These are phyloP conservation scores for Rachicladosporium sp. DNA, from an alignment of 2,329 filamentous ascomycete species.

Conservation along the genomic window DNA sequence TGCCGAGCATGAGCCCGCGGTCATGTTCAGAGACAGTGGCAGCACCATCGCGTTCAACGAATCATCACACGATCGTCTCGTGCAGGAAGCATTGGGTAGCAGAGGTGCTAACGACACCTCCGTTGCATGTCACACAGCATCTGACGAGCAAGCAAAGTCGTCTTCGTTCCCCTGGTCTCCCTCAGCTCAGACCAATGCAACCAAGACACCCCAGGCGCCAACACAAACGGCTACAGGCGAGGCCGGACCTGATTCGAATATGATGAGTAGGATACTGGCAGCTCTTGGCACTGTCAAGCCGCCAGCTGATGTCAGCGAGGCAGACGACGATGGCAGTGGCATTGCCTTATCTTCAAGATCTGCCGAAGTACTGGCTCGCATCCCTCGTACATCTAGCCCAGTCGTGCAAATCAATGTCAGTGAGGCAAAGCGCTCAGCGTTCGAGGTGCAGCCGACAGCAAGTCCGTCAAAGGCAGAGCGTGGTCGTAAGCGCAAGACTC, in stretches of 20 bases:
- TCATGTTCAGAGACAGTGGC: slow-evolving; percentile 29
- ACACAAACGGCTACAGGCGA: too few relatives aligned
- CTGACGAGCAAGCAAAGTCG: slow-evolving; percentile 7
- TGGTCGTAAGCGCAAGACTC: slow-evolving; percentile 13
- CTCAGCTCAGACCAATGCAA: slow-evolving; percentile 7
- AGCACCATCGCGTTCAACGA: slow-evolving; percentile 32
- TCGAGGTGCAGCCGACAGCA: slow-evolving; percentile 1
- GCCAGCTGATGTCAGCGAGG: too few relatives aligned
- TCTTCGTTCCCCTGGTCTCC: slow-evolving; percentile 17
- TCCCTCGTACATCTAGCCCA: too few relatives aligned
- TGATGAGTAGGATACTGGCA: too few relatives aligned
- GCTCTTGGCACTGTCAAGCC: too few relatives aligned
- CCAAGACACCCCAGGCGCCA: slow-evolving; percentile 1
- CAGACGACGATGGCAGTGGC: too few relatives aligned
- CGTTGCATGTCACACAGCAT: neutral
- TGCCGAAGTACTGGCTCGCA: too few relatives aligned
- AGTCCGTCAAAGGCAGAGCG: neutral
- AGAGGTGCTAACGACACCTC: slow-evolving; percentile 5
- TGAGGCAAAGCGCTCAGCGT: too few relatives aligned
- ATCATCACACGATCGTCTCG: slow-evolving; percentile 27
- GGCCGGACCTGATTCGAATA: too few relatives aligned
- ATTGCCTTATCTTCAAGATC: too few relatives aligned
- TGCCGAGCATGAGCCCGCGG: slow-evolving; percentile 26
- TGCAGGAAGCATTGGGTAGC: slow-evolving; percentile 23
- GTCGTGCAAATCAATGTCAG: too few relatives aligned